Base-by-base conservation (phyloP, 169 alveolate genomes). In the Eimeria brunetti region DNA sequence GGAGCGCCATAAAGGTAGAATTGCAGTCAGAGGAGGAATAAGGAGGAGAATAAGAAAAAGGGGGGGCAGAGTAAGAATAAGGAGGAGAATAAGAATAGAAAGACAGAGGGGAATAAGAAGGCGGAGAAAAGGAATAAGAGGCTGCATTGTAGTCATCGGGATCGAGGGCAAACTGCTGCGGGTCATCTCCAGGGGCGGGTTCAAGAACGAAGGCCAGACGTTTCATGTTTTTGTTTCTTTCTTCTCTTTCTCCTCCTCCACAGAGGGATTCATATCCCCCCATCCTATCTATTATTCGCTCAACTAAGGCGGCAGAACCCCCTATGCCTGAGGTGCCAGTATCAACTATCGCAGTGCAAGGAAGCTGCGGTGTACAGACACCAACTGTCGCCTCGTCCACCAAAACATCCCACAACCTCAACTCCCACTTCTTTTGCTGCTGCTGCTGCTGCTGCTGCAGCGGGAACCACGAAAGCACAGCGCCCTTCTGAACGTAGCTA, bases 281-380 rank as follows among this genome's bases (percentile, higher is more conserved):
- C 7, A 67, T 16, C 71, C 51, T 58, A 30, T 62, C 8, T 11
- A 62, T 41, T 24, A 86, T 22, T 38, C 41, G 92, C 27, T 86
- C 92, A 18, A 62, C 30, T 3, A 86, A n/a, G 62, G 51, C 60
- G 56, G 67, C 58, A 22, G 92, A 62, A 5, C 78, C 92, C 27
- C 92, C 92, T 9, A 86, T 62, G 12, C 92, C 92, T 16, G 92
- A 58, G 41, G 92, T 86, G 83, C 92, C 92, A 11, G 92, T 60
- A 83, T 86, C 92, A 16, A 86, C 44, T 41, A 86, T 53, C 24
- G 92, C 92, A 27, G 51, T 62, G 83, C 92, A 86, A 20, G 92
- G 92, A 4, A 73, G 53, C 62, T 86, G 76, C 9, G 81, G 78
- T 30, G 60, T 86, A 33, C 92, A 86, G 62, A 86, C 9, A 14